Evolutionary conservation across 805 yeast species (phyloP), one percentile per base, ranked within the genome.

Genomic region (Yarrowia bubula): DNA sequence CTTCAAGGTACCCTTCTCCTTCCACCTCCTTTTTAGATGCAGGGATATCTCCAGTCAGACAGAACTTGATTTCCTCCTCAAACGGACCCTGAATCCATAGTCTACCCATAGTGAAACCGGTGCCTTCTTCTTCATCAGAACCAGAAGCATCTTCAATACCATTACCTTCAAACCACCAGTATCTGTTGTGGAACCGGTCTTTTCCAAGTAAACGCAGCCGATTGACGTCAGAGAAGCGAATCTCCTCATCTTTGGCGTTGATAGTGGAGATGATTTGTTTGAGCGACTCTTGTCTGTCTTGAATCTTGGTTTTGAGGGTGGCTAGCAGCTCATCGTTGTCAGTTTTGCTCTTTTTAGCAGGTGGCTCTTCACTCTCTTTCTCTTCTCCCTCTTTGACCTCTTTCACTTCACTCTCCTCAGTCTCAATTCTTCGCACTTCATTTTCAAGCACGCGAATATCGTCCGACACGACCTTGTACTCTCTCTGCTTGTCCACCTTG

Each of bases 131-230:
- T 69, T 57, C 64, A 15, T 42, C 51, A 8, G 50, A 33, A 2
- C 35, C 50, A 6, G 43, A 15, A 4, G 64, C 51, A n/a, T 66
- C 48, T 55, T 66, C 67, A 55, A 91, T 79, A 0, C 98, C 99
- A 71, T 88, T 88, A 68, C 81, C 81, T 71, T 93, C 98, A 72
- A 92, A 86, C 97, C 97, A 95, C 96, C 96, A 95, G 74, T 93
- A 95, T 69, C 92, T 80, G 77, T 95, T 95, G 74, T 80, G 92
- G 66, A 84, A 83, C 60, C 96, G 78, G 75, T 95, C 99, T 66
- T 86, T 82, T 1, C 99, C 99, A 32, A 95, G 77, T 35, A 84
- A 80, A 64, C 83, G 83, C 55, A 92, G 81, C 66, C 98, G 77
- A 73, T 91, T 97, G 67, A 87, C 81, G 71, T 92, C 97, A 15